Percentiles rank a stretch among this genome's conserved stretches.
These are phyloP conservation scores for Penicillium frequentans DNA, from an alignment of 2,329 filamentous ascomycete genomes.

Conservation along the genomic window DNA sequence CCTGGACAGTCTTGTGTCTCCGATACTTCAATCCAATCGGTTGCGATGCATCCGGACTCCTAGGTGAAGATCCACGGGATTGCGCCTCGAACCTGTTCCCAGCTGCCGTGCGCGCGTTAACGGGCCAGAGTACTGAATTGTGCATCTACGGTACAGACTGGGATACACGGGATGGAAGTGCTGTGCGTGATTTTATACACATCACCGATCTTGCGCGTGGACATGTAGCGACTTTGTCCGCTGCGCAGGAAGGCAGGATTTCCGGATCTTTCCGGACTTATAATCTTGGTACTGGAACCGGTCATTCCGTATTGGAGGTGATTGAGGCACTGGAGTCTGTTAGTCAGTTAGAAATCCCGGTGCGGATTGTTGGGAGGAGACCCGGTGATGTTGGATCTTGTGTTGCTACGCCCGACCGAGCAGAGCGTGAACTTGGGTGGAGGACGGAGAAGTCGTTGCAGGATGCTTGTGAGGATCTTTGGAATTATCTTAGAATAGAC, in stretches of 20 bases:
- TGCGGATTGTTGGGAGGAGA: not conserved
- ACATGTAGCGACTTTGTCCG: not conserved
- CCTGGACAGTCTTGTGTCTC: not conserved
- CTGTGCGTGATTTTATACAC: slow-evolving; percentile 1
- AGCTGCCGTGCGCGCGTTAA: not conserved
- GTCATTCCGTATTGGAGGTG: not conserved
- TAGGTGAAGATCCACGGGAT: slow-evolving; percentile 1
- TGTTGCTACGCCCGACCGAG: slow-evolving; percentile 1
- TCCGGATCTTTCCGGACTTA: not conserved
- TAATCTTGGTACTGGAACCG: not conserved
- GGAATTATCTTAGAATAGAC: slow-evolving; percentile 6
- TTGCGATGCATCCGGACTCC: not conserved
- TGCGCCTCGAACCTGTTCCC: slow-evolving; percentile 1
- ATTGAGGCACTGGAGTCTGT: not conserved
- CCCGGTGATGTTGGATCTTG: slow-evolving; percentile 2
- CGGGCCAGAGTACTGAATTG: not conserved
- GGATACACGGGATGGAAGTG: slow-evolving; percentile 1
- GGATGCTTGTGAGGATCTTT: slow-evolving; percentile 5
- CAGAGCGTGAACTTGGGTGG: not conserved
- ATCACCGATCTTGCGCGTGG: slow-evolving; percentile 2
- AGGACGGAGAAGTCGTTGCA: slow-evolving; percentile 3
- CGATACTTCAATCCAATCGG: slow-evolving; percentile 4
- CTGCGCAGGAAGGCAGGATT: slow-evolving; percentile 1
- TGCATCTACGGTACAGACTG: slow-evolving; percentile 1
- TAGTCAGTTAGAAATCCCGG: not conserved